Evolutionary conservation across 352 stramenopile genomes (phyloP), one percentile per base, ranked within the genome.

Genomic region (Phytopythium chamaehyphon): DNA sequence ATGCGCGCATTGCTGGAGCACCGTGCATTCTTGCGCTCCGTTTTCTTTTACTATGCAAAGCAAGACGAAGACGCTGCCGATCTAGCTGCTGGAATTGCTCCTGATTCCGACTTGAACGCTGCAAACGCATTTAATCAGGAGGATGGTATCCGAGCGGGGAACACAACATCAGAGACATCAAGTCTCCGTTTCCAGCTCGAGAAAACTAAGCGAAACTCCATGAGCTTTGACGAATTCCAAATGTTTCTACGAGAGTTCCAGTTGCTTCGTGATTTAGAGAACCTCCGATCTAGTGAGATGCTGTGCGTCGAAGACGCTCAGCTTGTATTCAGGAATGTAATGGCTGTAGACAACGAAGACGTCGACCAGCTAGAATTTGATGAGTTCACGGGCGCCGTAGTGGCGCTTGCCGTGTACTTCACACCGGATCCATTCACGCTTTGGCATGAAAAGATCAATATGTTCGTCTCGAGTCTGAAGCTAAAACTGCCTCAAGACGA

Each of bases 11-110:
- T 88, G 3, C 64, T 88, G 1, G 73, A 88, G 38, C 72, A 86
- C 24, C 73, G 76, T 1, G 54, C 71, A 9, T 88, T 88, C 45
- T 38, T 88, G 6, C 69, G 76, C 7, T 48, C 51, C 0, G 44
- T 86, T 2, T 86, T 88, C 38, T 84, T 81, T 50, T 70, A 62
- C 16, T 88, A 76, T 26, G 68, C 73, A 3, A 79, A 82, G 22
- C 71, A 75, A 35, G 61, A 70, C 6, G 64, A 66, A 22, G 45
- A 67, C 6, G 64, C 68, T 8, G 51, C 55, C 3, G 55, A 66
- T 19, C 7, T 23, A 35, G 28, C 44, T 39, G 44, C 44, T 7
- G 18, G 12, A 11, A 2, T 23, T 12, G 6, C 11, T 1, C 38
- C 38, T 14, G 21, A 21, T n/a, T n/a, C n/a, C n/a, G n/a, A n/a